Conservation (phyloP, 495 filamentous ascomycete genomes). For the Xylaria castorea region DNA sequence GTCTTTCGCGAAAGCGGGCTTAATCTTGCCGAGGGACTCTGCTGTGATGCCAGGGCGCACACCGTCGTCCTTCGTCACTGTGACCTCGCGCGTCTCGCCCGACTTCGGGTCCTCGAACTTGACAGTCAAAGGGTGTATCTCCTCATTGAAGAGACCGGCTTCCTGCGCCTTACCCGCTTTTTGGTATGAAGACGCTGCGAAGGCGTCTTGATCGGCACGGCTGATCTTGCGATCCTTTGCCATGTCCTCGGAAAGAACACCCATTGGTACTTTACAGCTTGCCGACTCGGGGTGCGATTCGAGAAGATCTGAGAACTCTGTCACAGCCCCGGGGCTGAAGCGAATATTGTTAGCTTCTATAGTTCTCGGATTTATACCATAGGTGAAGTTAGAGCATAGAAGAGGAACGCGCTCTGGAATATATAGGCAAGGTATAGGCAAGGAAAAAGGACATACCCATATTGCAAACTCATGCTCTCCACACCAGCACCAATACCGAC, state of each 20-base stretch:
- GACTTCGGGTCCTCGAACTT: conserved; percentile 89
- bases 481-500: conserved; percentile 93
- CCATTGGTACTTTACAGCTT: conserved; percentile 99
- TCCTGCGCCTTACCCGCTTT: conserved; percentile 89
- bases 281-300: conserved; percentile 81
- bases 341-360: conserved; percentile 30
- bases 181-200: conserved; percentile 87
- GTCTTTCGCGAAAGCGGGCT: conserved; percentile 88
- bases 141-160: conserved; percentile 87
- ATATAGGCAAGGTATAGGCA: background rate
- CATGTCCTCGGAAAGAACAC: conserved; percentile 92
- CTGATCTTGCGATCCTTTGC: conserved; percentile 79
- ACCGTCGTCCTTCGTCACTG: conserved; percentile 87
- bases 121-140: conserved; percentile 86
- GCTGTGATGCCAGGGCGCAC: conserved; percentile 83
- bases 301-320: conserved; percentile 92
- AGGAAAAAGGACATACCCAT: conserved; percentile 65
- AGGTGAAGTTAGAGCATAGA: background rate
- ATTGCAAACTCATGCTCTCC: conserved; percentile 95
- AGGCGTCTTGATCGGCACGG: conserved; percentile 80
- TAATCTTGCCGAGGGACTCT: conserved; percentile 88
- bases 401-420: background rate
- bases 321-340: conserved; percentile 78
- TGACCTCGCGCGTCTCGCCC: conserved; percentile 82
- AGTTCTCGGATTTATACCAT: background rate